These are phyloP conservation scores for Salmacisia buchloeana DNA, from an alignment of 1,284 basidiomycete species.

Conservation along the genomic window DNA sequence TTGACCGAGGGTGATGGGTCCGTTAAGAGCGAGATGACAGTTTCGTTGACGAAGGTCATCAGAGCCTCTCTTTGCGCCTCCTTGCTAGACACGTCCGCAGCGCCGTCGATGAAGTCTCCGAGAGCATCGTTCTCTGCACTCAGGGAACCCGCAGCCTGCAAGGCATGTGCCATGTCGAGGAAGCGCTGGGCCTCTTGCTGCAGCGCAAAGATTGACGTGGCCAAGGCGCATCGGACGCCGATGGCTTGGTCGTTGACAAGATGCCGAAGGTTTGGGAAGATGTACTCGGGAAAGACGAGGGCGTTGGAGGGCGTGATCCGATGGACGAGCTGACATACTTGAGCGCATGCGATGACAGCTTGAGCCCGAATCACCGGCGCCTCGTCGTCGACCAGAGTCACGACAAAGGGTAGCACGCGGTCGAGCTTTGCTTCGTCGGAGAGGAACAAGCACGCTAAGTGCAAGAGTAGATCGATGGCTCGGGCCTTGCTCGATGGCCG, in stretches of 20 bases:
- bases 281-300: conserved; percentile 82
- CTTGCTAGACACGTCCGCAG: conserved; percentile 28
- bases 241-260: conserved; percentile 76
- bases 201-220: conserved; percentile 75
- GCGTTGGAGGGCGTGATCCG: conserved; percentile 85
- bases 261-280: conserved; percentile 80
- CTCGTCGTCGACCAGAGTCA: conserved; percentile 81
- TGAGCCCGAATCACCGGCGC: conserved; percentile 71
- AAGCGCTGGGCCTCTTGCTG: conserved; percentile 78
- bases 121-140: conserved; percentile 68
- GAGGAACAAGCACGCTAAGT: conserved; percentile 67
- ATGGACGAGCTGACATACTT: conserved; percentile 74
- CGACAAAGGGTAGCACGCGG: conserved; percentile 82
- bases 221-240: conserved; percentile 82
- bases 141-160: conserved; percentile 73
- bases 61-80: conserved; percentile 61
- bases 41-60: conserved; percentile 78
- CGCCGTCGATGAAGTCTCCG: conserved; percentile 52
- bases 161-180: conserved; percentile 83
- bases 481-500: conserved; percentile 80
- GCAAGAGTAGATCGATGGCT: conserved; percentile 79
- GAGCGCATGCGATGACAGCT: conserved; percentile 73
- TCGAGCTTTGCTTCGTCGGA: conserved; percentile 95
- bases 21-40: conserved; percentile 66
- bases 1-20: conserved; percentile 58